Evolutionary conservation across 129 eudicot genomes (phyloP).

Genomic region (Smallanthus sonchifolius): DNA sequence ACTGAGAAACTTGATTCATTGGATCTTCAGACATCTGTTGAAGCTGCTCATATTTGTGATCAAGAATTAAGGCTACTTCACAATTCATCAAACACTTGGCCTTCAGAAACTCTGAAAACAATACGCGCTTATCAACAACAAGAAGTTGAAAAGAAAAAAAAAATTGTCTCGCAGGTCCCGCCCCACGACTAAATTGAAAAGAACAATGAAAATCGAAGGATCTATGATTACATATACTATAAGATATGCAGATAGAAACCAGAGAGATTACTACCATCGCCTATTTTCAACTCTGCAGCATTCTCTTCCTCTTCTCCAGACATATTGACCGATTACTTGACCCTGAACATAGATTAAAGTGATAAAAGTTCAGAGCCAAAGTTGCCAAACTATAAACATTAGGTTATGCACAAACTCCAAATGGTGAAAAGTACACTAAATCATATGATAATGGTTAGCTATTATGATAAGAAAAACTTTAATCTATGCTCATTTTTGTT

Average conservation of each 20-base stretch:
- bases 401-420: too few species aligned
- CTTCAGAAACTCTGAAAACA: slow-evolving; percentile 72
- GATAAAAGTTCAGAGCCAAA: background rate
- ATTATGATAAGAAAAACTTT: background rate
- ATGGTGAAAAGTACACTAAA: too few species aligned
- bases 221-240: background rate
- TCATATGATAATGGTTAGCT: background rate
- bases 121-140: background rate
- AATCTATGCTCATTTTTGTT: background rate
- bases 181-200: background rate
- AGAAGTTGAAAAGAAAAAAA: background rate
- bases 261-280: slow-evolving; percentile 54
- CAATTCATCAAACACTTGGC: slow-evolving; percentile 97
- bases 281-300: slow-evolving; percentile 94
- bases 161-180: background rate
- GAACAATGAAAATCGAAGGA: background rate
- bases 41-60: slow-evolving; percentile 81
- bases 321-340: slow-evolving; percentile 34
- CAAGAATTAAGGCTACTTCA: slow-evolving; percentile 90
- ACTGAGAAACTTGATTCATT: slow-evolving; percentile 82
- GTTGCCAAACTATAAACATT: background rate
- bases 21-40: slow-evolving; percentile 94
- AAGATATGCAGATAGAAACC: background rate
- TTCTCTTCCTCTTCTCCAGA: slow-evolving; percentile 95
- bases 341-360: slow-evolving; percentile 14